These are phyloP conservation scores for Neoconidiobolus thromboides DNA, from an alignment of 371 early-diverging fungal genomes.

Conservation along the genomic window DNA sequence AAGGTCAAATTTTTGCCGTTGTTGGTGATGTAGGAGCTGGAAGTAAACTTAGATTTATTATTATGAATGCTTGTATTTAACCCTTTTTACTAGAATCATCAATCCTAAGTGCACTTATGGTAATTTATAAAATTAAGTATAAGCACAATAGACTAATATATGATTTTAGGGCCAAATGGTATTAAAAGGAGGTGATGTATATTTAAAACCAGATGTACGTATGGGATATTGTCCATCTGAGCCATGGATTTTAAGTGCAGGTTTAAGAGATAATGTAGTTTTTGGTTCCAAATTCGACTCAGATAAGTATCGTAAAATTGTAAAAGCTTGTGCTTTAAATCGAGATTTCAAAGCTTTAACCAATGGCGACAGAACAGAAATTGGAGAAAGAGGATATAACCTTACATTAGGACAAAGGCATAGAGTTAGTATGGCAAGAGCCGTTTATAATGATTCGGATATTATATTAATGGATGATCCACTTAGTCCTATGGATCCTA, in stretches of 20 bases:
- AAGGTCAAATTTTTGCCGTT: slow-evolving; percentile 33
- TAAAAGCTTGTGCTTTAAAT: slow-evolving; percentile 33
- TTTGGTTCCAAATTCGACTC: slow-evolving; percentile 36
- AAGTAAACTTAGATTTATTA: neutral
- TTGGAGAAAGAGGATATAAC: slow-evolving; percentile 64
- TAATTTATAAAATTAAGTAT: neutral
- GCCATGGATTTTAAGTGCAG: slow-evolving; percentile 47
- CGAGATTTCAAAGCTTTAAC: slow-evolving; percentile 37
- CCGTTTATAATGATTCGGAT: slow-evolving; percentile 37
- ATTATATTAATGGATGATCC: slow-evolving; percentile 47
- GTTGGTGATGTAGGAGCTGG: slow-evolving; percentile 53
- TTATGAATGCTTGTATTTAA: too few species aligned
- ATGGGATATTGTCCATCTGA: slow-evolving; percentile 47
- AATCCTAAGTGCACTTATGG: slow-evolving; percentile 34
- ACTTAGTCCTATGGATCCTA: slow-evolving; percentile 25
- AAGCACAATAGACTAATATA: neutral
- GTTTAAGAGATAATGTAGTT: slow-evolving; percentile 49
- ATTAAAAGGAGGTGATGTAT: slow-evolving; percentile 16
- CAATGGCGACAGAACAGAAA: slow-evolving; percentile 48
- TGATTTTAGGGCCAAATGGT: slow-evolving; percentile 26
- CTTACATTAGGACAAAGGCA: slow-evolving; percentile 53
- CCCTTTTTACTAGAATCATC: slow-evolving; percentile 17
- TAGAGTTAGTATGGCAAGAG: slow-evolving; percentile 45
- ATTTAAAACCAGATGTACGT: slow-evolving; percentile 16
- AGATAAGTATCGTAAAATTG: slow-evolving; percentile 27